phyloP scores from a whole-genome alignment of 108 stramenopile species.

The Bacterosira constricta region DNA sequence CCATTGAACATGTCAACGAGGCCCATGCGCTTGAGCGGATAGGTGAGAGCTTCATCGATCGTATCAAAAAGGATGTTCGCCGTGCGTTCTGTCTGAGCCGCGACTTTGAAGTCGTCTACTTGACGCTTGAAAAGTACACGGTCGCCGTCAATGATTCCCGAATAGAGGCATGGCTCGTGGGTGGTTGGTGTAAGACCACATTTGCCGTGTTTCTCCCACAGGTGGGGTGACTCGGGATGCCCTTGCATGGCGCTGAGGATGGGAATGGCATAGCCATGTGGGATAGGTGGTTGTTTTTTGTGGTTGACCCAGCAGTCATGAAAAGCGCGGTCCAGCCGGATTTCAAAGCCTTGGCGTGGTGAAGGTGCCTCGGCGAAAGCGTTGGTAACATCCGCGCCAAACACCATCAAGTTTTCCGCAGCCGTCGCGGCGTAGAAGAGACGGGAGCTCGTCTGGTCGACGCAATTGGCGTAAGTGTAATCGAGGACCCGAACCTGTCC shows the following conservation, averaged over 20 bases:
- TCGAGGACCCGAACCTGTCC: background rate
- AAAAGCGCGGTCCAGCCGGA: background rate
- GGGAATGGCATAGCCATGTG: background rate
- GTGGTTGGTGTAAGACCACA: background rate
- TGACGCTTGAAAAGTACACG: too few species aligned
- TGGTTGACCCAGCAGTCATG: background rate
- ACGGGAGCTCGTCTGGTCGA: background rate
- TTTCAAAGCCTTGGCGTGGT: background rate
- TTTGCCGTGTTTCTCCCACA: constrained; percentile 16
- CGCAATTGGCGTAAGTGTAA: background rate
- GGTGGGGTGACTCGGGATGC: constrained; percentile 11
- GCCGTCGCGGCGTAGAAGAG: background rate
- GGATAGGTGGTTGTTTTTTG: background rate
- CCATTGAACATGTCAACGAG: constrained; percentile 3
- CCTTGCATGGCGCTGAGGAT: constrained; percentile 14
- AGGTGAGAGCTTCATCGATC: background rate
- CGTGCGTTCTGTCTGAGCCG: background rate
- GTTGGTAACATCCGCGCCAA: background rate
- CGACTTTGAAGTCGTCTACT: constrained; percentile 18
- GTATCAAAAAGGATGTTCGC: background rate
- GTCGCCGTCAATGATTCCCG: too few species aligned
- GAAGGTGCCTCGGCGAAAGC: too few species aligned
- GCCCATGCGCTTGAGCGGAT: background rate
- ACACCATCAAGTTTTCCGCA: background rate
- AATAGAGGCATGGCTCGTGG: constrained; percentile 20